phyloP scores from a whole-genome alignment of 1,284 basidiomycete genomes.

The Naganishia cerealis region DNA sequence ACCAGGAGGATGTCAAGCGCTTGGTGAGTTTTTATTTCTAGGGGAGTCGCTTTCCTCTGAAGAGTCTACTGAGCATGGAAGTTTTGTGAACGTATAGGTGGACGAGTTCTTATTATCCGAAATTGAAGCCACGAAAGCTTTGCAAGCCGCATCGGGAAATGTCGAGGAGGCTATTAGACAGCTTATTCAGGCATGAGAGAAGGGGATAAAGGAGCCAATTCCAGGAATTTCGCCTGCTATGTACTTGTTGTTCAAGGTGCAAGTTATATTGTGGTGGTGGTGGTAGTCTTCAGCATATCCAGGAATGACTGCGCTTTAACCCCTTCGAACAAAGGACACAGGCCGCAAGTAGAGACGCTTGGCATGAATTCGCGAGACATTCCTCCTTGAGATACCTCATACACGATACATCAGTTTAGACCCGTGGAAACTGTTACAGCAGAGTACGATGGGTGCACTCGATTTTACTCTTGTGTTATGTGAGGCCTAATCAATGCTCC shows the following conservation, averaged over 20 bases:
- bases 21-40: neutral
- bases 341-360: no score
- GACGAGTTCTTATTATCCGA: conserved; percentile 18
- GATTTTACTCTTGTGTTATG: neutral
- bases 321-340: no score
- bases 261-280: no score
- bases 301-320: no score
- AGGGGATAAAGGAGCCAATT: no score
- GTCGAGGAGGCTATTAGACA: conserved; percentile 13
- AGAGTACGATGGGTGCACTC: no score
- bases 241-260: no score
- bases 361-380: no score
- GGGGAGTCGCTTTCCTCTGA: neutral
- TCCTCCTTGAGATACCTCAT: no score
- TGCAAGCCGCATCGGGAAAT: conserved; percentile 11
- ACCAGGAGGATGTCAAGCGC: conserved; percentile 24
- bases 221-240: neutral
- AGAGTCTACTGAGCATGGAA: neutral
- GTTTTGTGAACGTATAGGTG: neutral
- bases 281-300: no score
- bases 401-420: no score
- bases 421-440: no score
- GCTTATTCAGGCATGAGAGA: conserved; percentile 9
- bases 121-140: conserved; percentile 3
- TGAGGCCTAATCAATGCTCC: neutral